Base-by-base conservation (phyloP, 2,329 filamentous ascomycete genomes). In the Orbilia oligospora region DNA sequence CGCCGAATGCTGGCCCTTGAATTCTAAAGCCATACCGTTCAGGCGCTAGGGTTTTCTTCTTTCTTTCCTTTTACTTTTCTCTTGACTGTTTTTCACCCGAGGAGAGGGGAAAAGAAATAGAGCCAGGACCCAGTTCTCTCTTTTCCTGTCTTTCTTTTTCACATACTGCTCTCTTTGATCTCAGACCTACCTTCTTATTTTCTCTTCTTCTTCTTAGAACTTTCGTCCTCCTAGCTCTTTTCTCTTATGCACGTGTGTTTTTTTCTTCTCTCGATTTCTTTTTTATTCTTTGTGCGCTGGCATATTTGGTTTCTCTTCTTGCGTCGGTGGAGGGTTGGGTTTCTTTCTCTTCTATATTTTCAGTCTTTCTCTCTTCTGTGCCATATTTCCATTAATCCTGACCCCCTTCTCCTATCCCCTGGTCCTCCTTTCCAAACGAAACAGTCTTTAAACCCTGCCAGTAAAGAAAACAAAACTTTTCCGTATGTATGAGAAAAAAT, bases 311-410 rank as follows among this genome's bases (percentile, higher is more conserved):
- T 65, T 48, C 61, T 48, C 12, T 51, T 66, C 63, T 66, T 20
- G 30, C 48, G 18, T 66, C 44, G 41, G 27, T 48, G 6, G 38
- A 49, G 20, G n/a, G n/a, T n/a, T 22, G 20, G 61, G 36, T 24
- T 44, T 58, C 53, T 58, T 58, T 36, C 18, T 61, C 5, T 46
- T 46, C n/a, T 46, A 18, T 46, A 51, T 69, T 68, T 71, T 58
- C 68, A 56, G 58, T 55, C 65, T 69, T 66, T 55, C 66, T 51
- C 44, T 72, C 63, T 71, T 72, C 53, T 71, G 56, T 61, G 49
- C 65, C 76, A 75, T 75, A 79, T 75, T 65, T 79, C 76, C 66
- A 79, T 71, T 65, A 27, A 33, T 56, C 27, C 49, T 18, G 6
- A 16, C 24, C 22, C 41, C 24, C 53, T 48, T 24, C 27, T 27